A percentile compares a stretch with the other conserved stretches of the same genome.
Conservation (phyloP, 768 basidiomycete genomes). For the Lyophyllum decastes region DNA sequence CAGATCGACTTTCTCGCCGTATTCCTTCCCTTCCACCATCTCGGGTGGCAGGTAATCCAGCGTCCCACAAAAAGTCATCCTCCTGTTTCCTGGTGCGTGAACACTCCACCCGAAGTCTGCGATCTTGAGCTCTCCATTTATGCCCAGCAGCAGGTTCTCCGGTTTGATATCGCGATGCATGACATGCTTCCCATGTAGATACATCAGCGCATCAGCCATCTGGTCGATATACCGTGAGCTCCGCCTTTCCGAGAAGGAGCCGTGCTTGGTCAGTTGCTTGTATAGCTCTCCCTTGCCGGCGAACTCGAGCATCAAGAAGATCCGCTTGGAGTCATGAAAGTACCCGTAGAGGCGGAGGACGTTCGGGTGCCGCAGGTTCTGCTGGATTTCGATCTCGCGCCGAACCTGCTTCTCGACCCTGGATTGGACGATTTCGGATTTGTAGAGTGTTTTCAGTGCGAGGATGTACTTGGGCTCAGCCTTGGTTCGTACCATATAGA, state of each 20-base stretch:
- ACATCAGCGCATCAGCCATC: slow-evolving; percentile 94
- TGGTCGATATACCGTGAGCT: slow-evolving; percentile 93
- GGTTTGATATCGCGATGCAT: slow-evolving; percentile 99
- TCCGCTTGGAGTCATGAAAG: slow-evolving; percentile 97
- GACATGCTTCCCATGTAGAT: slow-evolving; percentile 94
- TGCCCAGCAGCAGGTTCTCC: slow-evolving; percentile 91
- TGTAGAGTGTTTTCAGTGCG: slow-evolving; percentile 96
- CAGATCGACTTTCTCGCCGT: slow-evolving; percentile 87
- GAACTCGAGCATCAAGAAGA: slow-evolving; percentile 98
- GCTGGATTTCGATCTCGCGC: slow-evolving; percentile 97
- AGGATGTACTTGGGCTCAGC: slow-evolving; percentile 87
- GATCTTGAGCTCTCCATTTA: slow-evolving; percentile 97
- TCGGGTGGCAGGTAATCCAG: slow-evolving; percentile 97
- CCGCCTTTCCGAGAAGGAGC: slow-evolving; percentile 85
- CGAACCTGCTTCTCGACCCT: slow-evolving; percentile 96
- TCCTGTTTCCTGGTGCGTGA: slow-evolving; percentile 88
- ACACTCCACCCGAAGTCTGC: slow-evolving; percentile 99
- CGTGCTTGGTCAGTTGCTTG: slow-evolving; percentile 87
- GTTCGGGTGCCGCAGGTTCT: slow-evolving; percentile 93
- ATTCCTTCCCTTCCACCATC: slow-evolving; percentile 94
- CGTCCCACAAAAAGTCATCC: slow-evolving; percentile 93
- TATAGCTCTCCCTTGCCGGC: slow-evolving; percentile 97
- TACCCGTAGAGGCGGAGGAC: slow-evolving; percentile 94
- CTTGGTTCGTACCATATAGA: slow-evolving; percentile 98
- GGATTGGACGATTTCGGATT: slow-evolving; percentile 89